Evolutionary conservation across 1,284 basidiomycete species (phyloP), one percentile per base, ranked within the genome.

Genomic region (Tetrapyrgos nigripes): DNA sequence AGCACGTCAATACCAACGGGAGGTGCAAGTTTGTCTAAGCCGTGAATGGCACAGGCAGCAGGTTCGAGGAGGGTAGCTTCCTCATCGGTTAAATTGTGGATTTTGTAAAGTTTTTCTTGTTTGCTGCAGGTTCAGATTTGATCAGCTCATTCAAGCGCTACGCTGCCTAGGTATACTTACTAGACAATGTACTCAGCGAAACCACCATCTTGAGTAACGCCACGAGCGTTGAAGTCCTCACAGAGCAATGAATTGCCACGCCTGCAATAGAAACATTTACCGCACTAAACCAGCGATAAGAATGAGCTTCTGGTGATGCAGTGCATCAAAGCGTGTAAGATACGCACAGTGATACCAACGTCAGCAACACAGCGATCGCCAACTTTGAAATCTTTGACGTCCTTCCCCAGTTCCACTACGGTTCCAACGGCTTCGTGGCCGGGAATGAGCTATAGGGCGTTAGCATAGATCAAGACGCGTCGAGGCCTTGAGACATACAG

Each of bases 51-150:
- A 70, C 93, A 96, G n/a, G 93, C 88, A 4, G 92, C 90, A 21
- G 93, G 93, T 72, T 96, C 93, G 53, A 95, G 78, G n/a, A 96
- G 83, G 3, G 92, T 94, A 0, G 93, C 88, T 66, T 95, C 92
- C 72, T 93, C 89, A 67, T 95, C 92, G 17, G 86, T 83, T 46
- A 96, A 81, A 75, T 94, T 94, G 67, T 89, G 75, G 70, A 95
- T 91, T 75, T 90, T 91, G 83, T 91, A 95, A 24, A 93, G 80
- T 71, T 94, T 94, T 70, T 86, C 83, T 53, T 83, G 79, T 51
- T 81, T 75, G 66, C 86, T 90, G 61, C 19, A 45, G 33, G 45
- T 45, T 49, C 31, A 43, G n/a, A 40, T 23, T 14, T 17, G 19
- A n/a, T 40, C 23, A 31, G 21, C 23, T 28, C 33, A 35, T n/a